phyloP scores from a whole-genome alignment of 768 basidiomycete genomes.

The Coprinellus micaceus region DNA sequence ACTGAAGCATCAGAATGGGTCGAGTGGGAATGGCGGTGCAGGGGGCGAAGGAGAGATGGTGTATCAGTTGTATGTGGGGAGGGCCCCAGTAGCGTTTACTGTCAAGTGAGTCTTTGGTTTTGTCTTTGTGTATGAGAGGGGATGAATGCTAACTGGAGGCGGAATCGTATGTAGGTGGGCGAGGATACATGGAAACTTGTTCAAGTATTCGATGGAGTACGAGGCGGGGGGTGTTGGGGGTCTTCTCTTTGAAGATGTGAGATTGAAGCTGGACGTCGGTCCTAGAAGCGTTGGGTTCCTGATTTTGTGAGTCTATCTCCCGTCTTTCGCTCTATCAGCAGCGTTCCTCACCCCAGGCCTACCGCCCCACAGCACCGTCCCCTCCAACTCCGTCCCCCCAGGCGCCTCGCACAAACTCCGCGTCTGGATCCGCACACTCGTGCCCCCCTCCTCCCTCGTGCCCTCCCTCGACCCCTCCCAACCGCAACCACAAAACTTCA shows the following conservation, averaged over 20 bases:
- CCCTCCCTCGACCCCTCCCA: slow-evolving; percentile 23
- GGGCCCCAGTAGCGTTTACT: slow-evolving; percentile 53
- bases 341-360: too few relatives aligned
- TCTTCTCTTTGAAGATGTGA: slow-evolving; percentile 49
- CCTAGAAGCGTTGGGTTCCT: slow-evolving; percentile 52
- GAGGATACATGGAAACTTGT: slow-evolving; percentile 38
- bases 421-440: slow-evolving; percentile 55
- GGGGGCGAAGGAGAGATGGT: slow-evolving; percentile 47
- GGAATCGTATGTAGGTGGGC: slow-evolving; percentile 42
- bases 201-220: slow-evolving; percentile 59
- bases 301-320: slow-evolving; percentile 48
- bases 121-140: neutral
- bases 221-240: slow-evolving; percentile 60
- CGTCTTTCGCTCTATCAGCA: slow-evolving; percentile 2
- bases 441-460: slow-evolving; percentile 22
- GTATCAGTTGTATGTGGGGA: slow-evolving; percentile 55
- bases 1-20: slow-evolving; percentile 38
- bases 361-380: slow-evolving; percentile 53
- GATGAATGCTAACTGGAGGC: neutral
- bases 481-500: slow-evolving; percentile 20
- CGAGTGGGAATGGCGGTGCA: too few relatives aligned
- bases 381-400: slow-evolving; percentile 47
- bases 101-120: slow-evolving; percentile 38
- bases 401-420: slow-evolving; percentile 63
- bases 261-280: slow-evolving; percentile 51